Evolutionary conservation across 495 filamentous ascomycete genomes (phyloP).

Genomic region (Cryomyces antarcticus): DNA sequence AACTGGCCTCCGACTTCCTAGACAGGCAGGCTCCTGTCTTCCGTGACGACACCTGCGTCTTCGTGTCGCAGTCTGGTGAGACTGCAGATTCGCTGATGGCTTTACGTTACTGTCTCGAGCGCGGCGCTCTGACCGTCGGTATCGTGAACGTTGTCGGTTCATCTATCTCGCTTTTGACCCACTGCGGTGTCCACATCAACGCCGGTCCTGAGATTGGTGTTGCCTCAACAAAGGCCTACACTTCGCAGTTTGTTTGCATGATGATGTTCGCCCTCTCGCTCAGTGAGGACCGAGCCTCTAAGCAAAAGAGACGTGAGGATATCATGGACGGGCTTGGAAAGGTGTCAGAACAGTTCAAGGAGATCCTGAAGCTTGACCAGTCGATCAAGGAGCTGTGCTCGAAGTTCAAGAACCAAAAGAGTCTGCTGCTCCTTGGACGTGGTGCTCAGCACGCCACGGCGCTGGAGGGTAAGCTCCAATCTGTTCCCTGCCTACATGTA

Average conservation of each 20-base stretch:
- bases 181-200: conserved; percentile 99
- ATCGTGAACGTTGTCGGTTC: conserved; percentile 97
- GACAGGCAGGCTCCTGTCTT: conserved; percentile 96
- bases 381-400: conserved; percentile 82
- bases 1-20: conserved; percentile 93
- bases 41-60: conserved; percentile 97
- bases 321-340: conserved; percentile 85
- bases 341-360: conserved; percentile 77
- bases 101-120: conserved; percentile 89
- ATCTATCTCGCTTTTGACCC: conserved; percentile 90
- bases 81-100: conserved; percentile 98
- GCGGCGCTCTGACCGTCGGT: conserved; percentile 88
- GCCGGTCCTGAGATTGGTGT: conserved; percentile 97
- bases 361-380: conserved; percentile 75
- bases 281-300: conserved; percentile 87
- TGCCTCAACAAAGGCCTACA: conserved; percentile 96
- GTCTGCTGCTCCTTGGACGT: conserved; percentile 74
- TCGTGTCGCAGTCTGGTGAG: conserved; percentile 96
- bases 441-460: conserved; percentile 94
- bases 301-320: conserved; percentile 78
- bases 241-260: conserved; percentile 96
- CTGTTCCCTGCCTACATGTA: neutral
- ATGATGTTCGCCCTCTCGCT: conserved; percentile 97
- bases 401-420: conserved; percentile 94
- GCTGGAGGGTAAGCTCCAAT: conserved; percentile 48